These are phyloP conservation scores for Mycena floridula DNA, from an alignment of 768 basidiomycete species.

Conservation along the genomic window DNA sequence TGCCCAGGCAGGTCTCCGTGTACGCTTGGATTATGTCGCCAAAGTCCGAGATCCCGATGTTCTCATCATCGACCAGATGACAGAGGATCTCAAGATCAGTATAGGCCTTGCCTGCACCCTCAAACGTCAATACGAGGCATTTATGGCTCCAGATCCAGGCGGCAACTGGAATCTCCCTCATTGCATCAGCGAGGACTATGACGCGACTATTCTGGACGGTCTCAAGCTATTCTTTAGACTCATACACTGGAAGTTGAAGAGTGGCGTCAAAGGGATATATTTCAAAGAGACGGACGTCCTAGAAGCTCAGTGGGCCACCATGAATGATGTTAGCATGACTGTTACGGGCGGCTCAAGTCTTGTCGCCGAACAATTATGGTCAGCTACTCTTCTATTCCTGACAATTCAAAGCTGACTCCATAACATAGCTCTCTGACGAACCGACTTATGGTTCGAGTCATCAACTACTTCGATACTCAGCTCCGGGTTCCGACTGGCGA, in stretches of 20 bases:
- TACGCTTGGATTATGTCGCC: constrained; percentile 84
- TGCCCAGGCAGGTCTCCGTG: constrained; percentile 84
- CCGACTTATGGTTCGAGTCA: constrained; percentile 87
- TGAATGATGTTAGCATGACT: constrained; percentile 87
- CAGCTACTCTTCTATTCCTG: constrained; percentile 23
- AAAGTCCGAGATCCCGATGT: constrained; percentile 85
- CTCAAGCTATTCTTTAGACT: constrained; percentile 88
- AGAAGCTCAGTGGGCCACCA: constrained; percentile 92
- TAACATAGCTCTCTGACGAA: constrained; percentile 77
- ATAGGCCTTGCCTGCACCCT: constrained; percentile 92
- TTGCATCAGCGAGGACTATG: constrained; percentile 88
- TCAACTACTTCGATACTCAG: constrained; percentile 93
- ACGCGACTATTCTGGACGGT: constrained; percentile 81
- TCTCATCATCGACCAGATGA: constrained; percentile 90
- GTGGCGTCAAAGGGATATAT: constrained; percentile 84
- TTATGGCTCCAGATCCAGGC: constrained; percentile 78
- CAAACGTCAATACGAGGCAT: constrained; percentile 91
- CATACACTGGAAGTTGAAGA: constrained; percentile 94
- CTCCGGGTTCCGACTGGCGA: constrained; percentile 65
- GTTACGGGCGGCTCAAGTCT: constrained; percentile 82
- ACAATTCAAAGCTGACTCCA: neutral
- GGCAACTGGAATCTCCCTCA: constrained; percentile 86
- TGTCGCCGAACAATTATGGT: constrained; percentile 97
- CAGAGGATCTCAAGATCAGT: constrained; percentile 86
- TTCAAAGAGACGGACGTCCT: constrained; percentile 99